A percentile compares a stretch with the other conserved stretches of the same genome.
phyloP scores from a whole-genome alignment of 2,329 filamentous ascomycete genomes.

The Microsporum canis region DNA sequence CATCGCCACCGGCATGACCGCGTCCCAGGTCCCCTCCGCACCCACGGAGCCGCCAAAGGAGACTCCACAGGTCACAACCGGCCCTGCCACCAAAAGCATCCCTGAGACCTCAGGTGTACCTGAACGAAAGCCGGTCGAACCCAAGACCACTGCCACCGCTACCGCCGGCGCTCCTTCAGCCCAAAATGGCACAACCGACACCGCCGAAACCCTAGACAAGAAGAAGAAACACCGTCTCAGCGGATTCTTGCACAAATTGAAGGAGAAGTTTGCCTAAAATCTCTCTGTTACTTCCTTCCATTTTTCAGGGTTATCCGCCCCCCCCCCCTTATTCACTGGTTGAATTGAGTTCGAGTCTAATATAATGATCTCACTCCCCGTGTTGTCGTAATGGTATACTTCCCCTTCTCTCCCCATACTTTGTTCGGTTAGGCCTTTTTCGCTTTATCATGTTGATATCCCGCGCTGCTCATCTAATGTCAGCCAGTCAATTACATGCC shows the following conservation, averaged over 20 bases:
- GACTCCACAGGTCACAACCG: slow-evolving; percentile 10
- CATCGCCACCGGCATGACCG: background rate
- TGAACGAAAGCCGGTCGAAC: slow-evolving; percentile 12
- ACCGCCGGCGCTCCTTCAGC: slow-evolving; percentile 12
- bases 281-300: background rate
- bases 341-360: background rate
- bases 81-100: slow-evolving; percentile 15
- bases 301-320: background rate
- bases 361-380: background rate
- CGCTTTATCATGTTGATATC: background rate
- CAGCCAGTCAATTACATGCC: too few species aligned
- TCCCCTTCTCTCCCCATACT: background rate
- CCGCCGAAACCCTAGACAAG: slow-evolving; percentile 38
- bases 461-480: too few species aligned
- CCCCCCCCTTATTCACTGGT: background rate
- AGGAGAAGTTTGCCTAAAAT: slow-evolving; percentile 38
- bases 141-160: slow-evolving; percentile 14
- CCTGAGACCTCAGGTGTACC: slow-evolving; percentile 12
- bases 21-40: background rate
- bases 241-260: slow-evolving; percentile 46
- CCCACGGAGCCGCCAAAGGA: slow-evolving; percentile 5
- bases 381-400: background rate
- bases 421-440: background rate
- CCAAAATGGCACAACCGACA: slow-evolving; percentile 14
- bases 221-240: slow-evolving; percentile 59